Evolutionary conservation across 1,284 basidiomycete genomes (phyloP), one percentile per base, ranked within the genome.

Genomic region (Trametes versicolor): DNA sequence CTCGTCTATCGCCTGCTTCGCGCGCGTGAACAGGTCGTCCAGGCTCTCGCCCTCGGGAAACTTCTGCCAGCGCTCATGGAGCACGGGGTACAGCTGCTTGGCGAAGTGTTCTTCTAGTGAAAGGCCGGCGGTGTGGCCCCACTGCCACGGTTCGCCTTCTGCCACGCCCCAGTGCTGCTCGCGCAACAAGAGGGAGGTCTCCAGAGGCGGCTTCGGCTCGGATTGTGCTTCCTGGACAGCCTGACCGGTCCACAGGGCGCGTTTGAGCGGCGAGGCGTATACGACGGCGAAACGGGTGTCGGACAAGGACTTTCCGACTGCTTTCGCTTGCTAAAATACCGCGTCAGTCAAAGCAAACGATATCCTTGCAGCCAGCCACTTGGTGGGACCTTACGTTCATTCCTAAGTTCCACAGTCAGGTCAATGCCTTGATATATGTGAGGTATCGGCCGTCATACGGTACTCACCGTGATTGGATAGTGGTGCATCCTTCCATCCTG

Each of bases 401-500:
- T 39, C 91, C 90, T 92, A 72, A 2, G 21, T 13, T 51, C 23
- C 0, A n/a, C 8, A 8, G 29, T 32, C 29, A 32, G 29, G 9
- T 55, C 29, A 36, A 34, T 58, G 29, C 41, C 45, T 41, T 45
- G 27, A 37, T 21, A 21, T 4, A 34, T 43, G 13, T 37, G 32
- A 2, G 19, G 12, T 1, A 61, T 41, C 60, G 15, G 56, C 37
- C 10, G 23, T 32, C 34, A 6, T 21, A 37, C 37, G 25, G 29
- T 32, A 45, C 83, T 76, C 73, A 91, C 95, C 95, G 76, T 96
- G 93, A 70, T 90, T 90, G 19, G 93, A 92, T 5, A 97, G 82
- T 0, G 92, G 88, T 1, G 95, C 88, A 77, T 97, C 94, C 65
- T 84, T 85, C 86, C 91, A 94, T 12, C 95, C 95, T 29, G 94